A percentile compares a stretch with the other conserved stretches of the same genome.
phyloP scores from a whole-genome alignment of 2,329 filamentous ascomycete species.

The Talaromyces sp. region DNA sequence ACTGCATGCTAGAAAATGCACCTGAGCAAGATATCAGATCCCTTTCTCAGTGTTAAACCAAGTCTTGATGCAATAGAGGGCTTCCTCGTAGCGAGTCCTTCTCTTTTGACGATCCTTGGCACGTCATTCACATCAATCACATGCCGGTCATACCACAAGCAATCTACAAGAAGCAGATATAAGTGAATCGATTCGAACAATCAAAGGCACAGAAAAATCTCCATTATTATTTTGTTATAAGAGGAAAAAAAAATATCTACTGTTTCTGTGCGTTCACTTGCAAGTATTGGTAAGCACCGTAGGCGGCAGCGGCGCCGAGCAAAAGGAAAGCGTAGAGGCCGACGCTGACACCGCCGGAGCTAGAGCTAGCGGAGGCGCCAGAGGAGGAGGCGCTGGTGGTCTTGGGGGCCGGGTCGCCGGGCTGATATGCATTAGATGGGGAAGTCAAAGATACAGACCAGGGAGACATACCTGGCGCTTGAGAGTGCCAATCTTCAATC shows the following conservation, averaged over 20 bases:
- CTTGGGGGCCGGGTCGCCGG: constrained; percentile 74
- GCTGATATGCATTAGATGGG: constrained; percentile 35
- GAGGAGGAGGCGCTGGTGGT: constrained; percentile 50
- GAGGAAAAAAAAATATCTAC: constrained; percentile 11
- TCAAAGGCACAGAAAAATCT: not conserved
- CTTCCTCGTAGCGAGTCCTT: not conserved
- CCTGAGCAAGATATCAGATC: not conserved
- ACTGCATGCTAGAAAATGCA: not conserved
- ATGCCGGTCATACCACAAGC: not conserved
- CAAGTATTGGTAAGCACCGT: constrained; percentile 80
- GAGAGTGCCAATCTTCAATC: constrained; percentile 68
- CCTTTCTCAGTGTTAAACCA: too few relatives aligned
- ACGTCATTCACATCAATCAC: not conserved
- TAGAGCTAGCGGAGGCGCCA: constrained; percentile 33
- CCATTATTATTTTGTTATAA: not conserved
- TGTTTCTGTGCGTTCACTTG: constrained; percentile 44
- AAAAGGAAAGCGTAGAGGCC: constrained; percentile 78
- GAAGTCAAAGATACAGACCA: too few relatives aligned
- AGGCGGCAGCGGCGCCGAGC: constrained; percentile 71
- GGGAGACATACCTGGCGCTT: constrained; percentile 81
- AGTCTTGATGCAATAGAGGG: not conserved
- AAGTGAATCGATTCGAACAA: not conserved
- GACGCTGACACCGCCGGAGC: constrained; percentile 58
- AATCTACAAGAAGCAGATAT: constrained; percentile 11
- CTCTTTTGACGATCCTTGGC: not conserved